Conservation (phyloP, 1,139 yeast genomes). For the Blastobotrys niveus region DNA sequence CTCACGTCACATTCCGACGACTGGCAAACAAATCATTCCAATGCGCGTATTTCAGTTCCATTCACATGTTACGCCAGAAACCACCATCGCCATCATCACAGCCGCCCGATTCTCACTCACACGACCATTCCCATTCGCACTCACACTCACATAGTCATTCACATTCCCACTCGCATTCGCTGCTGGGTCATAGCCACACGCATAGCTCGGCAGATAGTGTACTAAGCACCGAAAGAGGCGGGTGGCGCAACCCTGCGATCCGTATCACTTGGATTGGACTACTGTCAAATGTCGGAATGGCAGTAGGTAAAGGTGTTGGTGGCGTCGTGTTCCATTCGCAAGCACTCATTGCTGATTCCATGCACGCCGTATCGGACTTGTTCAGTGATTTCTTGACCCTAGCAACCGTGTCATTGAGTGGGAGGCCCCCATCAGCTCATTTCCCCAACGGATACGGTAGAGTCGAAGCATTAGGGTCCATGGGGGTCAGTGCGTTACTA, state of each 20-base stretch:
- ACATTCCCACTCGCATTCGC: constrained; percentile 27
- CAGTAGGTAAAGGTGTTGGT: constrained; percentile 77
- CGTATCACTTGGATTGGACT: constrained; percentile 91
- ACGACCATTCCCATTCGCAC: constrained; percentile 24
- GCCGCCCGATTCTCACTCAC: neutral
- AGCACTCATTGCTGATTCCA: constrained; percentile 88
- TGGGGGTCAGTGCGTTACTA: constrained; percentile 77
- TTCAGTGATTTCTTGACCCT: constrained; percentile 84
- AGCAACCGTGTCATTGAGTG: constrained; percentile 78
- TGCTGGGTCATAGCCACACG: constrained; percentile 28
- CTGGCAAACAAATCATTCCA: no score
- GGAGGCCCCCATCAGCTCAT: constrained; percentile 53
- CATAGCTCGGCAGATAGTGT: constrained; percentile 29
- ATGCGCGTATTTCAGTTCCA: no score
- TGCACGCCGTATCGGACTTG: constrained; percentile 85
- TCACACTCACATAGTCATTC: constrained; percentile 8
- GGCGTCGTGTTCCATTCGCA: constrained; percentile 93
- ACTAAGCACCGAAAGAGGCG: constrained; percentile 29
- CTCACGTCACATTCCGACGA: no score
- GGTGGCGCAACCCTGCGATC: constrained; percentile 70
- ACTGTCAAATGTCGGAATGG: constrained; percentile 77
- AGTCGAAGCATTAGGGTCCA: constrained; percentile 84
- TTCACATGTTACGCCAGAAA: no score
- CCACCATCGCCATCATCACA: neutral
- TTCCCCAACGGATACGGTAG: constrained; percentile 93